Percentiles rank a stretch among this genome's conserved stretches.
Conservation (phyloP, 805 yeast species). For the Candida ipomoeae region DNA sequence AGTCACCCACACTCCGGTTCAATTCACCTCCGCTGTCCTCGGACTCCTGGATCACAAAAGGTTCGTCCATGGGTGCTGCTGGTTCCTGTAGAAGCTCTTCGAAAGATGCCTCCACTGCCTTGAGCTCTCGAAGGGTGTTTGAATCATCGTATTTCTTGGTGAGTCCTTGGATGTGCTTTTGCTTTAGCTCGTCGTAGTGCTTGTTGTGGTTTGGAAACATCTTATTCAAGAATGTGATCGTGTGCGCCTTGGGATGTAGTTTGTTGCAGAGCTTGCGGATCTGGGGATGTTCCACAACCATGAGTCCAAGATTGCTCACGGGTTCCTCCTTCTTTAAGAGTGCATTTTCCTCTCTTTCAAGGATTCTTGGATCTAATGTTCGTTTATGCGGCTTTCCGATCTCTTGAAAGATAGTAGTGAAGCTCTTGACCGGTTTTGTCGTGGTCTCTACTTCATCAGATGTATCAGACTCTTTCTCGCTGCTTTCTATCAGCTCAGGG, state of each 20-base stretch:
- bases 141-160: conserved; percentile 5
- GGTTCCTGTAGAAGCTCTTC: conserved; percentile 4
- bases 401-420: background rate
- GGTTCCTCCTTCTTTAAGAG: background rate
- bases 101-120: background rate
- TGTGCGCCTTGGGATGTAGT: conserved; percentile 6
- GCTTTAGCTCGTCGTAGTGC: conserved; percentile 4
- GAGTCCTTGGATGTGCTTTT: background rate
- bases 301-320: background rate
- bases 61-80: conserved; percentile 15
- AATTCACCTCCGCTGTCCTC: conserved; percentile 17
- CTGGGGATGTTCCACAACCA: conserved; percentile 16
- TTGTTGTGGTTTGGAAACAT: conserved; percentile 10
- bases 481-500: background rate
- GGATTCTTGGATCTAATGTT: conserved; percentile 5
- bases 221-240: conserved; percentile 11
- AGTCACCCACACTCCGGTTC: conserved; percentile 17
- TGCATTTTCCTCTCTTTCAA: background rate
- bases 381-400: background rate
- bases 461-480: background rate
- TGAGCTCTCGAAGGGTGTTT: background rate
- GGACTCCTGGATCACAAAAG: conserved; percentile 14
- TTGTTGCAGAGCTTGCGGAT: conserved; percentile 11
- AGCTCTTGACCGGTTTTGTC: background rate
- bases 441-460: background rate